These are phyloP conservation scores for Incumbomyces delicatus DNA, from an alignment of 2,329 filamentous ascomycete genomes.

Conservation along the genomic window DNA sequence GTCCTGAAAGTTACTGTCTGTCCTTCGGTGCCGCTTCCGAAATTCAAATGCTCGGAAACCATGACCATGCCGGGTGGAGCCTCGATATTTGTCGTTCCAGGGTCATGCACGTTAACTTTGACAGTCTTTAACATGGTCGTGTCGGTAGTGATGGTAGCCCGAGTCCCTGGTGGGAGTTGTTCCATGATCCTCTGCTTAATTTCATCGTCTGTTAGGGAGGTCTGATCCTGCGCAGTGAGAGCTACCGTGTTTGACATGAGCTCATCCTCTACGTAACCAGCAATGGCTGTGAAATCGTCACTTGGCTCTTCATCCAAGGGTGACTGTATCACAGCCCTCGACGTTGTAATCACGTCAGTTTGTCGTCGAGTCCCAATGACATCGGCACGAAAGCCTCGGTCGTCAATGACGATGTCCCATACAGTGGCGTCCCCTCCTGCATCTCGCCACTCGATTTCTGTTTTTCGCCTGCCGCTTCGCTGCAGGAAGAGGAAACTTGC, in stretches of 20 bases:
- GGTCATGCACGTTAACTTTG: conserved; percentile 37
- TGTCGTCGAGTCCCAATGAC: conserved; percentile 31
- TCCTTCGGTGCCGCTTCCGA: conserved; percentile 9
- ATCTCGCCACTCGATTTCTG: conserved; percentile 31
- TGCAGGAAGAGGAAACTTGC: conserved; percentile 38
- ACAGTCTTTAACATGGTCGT: conserved; percentile 36
- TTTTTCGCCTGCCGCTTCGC: conserved; percentile 36
- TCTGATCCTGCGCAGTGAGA: conserved; percentile 28
- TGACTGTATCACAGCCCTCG: conserved; percentile 15
- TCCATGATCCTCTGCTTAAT: conserved; percentile 39
- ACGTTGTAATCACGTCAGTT: conserved; percentile 22
- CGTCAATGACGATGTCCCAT: conserved; percentile 41
- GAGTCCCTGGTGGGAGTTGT: conserved; percentile 33
- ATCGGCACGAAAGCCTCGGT: conserved; percentile 37
- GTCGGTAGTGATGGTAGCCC: conserved; percentile 35
- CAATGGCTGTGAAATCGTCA: conserved; percentile 43
- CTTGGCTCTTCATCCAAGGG: conserved; percentile 35
- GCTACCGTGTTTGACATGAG: conserved; percentile 19
- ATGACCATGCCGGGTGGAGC: conserved; percentile 38
- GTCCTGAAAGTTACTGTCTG: conserved; percentile 39
- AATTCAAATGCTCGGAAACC: conserved; percentile 37
- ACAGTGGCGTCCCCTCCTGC: conserved; percentile 31
- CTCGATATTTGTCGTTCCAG: conserved; percentile 32
- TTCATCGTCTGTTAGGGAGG: conserved; percentile 35
- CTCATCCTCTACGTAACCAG: conserved; percentile 25